Percentiles rank a stretch among this genome's conserved stretches.
These are phyloP conservation scores for Laburnicola sp. DNA, from an alignment of 2,329 filamentous ascomycete genomes.

Conservation along the genomic window DNA sequence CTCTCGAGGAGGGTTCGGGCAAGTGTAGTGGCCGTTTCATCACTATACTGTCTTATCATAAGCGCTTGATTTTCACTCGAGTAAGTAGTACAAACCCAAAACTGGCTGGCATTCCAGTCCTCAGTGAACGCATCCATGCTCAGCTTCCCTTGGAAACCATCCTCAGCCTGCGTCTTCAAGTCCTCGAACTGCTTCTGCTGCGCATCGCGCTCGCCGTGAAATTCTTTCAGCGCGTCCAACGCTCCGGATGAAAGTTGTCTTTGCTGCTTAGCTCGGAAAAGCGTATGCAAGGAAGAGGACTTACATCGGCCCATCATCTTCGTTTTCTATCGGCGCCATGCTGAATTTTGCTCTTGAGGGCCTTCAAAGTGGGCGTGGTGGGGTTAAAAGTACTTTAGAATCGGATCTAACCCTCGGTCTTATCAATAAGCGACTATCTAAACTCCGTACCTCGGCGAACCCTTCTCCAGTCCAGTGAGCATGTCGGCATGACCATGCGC, in stretches of 20 bases:
- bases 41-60: slow-evolving; percentile 61
- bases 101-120: slow-evolving; percentile 83
- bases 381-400: background rate
- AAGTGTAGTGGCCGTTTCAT: slow-evolving; percentile 67
- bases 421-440: slow-evolving; percentile 35
- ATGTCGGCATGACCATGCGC: slow-evolving; percentile 29
- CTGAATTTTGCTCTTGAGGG: too few relatives aligned
- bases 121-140: slow-evolving; percentile 74
- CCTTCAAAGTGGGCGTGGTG: too few relatives aligned
- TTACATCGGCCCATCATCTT: slow-evolving; percentile 42
- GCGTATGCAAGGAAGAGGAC: slow-evolving; percentile 7
- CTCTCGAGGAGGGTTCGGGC: slow-evolving; percentile 68
- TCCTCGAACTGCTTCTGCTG: slow-evolving; percentile 68
- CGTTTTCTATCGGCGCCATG: slow-evolving; percentile 34
- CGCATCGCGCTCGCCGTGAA: slow-evolving; percentile 72
- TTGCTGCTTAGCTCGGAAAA: slow-evolving; percentile 21
- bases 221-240: slow-evolving; percentile 70
- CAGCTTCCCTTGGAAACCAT: slow-evolving; percentile 52
- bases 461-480: slow-evolving; percentile 8
- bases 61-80: background rate
- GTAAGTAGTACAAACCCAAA: slow-evolving; percentile 65
- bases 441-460: slow-evolving; percentile 26
- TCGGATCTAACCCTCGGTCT: slow-evolving; percentile 11
- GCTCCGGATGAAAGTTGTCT: slow-evolving; percentile 68
- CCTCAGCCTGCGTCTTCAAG: slow-evolving; percentile 64